phyloP scores from a whole-genome alignment of 352 stramenopile genomes.

The Phytophthora uliginosa region DNA sequence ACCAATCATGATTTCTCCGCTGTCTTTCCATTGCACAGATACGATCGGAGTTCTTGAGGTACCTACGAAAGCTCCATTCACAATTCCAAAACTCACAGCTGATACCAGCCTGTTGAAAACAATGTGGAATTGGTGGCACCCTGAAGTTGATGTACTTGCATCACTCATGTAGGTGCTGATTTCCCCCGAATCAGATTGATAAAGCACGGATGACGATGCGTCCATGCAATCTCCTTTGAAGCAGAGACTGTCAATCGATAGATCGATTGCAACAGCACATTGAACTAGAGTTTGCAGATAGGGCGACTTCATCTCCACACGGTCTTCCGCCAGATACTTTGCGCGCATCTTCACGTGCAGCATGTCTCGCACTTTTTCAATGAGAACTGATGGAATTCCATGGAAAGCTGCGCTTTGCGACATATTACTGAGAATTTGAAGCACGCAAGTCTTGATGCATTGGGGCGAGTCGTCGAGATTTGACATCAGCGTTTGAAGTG shows the following conservation, averaged over 20 bases:
- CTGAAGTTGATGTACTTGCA: slow-evolving; percentile 19
- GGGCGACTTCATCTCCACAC: slow-evolving; percentile 62
- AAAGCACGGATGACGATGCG: slow-evolving; percentile 3
- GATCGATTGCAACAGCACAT: slow-evolving; percentile 64
- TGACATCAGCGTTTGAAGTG: slow-evolving; percentile 46
- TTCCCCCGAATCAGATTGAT: slow-evolving; percentile 8
- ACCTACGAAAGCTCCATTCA: slow-evolving; percentile 12
- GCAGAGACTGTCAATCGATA: slow-evolving; percentile 59
- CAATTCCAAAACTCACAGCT: slow-evolving; percentile 36
- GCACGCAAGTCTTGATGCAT: slow-evolving; percentile 44
- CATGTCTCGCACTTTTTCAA: slow-evolving; percentile 52
- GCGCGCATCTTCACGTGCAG: slow-evolving; percentile 63
- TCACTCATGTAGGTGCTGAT: slow-evolving; percentile 23
- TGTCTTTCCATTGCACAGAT: slow-evolving; percentile 38
- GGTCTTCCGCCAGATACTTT: slow-evolving; percentile 59
- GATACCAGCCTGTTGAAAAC: slow-evolving; percentile 34
- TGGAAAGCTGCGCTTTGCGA: slow-evolving; percentile 50
- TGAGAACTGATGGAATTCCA: slow-evolving; percentile 40
- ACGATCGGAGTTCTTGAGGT: neutral
- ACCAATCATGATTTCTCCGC: slow-evolving; percentile 25
- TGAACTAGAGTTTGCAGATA: slow-evolving; percentile 74
- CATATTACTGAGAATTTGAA: slow-evolving; percentile 59
- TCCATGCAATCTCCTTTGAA: slow-evolving; percentile 7
- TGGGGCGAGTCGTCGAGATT: slow-evolving; percentile 51
- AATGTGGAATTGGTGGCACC: slow-evolving; percentile 33